phyloP scores from a whole-genome alignment of 192 early-diverging fungal species.

The Podila epigama region DNA sequence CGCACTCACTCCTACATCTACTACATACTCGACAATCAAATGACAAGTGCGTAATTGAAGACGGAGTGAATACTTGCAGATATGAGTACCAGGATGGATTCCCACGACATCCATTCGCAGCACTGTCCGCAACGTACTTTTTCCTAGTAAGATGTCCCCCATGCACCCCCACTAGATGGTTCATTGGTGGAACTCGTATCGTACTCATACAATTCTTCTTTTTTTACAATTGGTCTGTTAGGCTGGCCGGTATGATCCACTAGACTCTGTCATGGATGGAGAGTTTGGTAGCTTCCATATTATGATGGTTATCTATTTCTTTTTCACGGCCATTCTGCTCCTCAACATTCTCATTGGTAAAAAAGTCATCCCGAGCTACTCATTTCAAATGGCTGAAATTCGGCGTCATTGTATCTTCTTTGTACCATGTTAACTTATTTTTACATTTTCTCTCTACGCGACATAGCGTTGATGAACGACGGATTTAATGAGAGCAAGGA shows the following conservation, averaged over 20 bases:
- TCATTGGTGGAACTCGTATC: neutral
- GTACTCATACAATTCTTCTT: neutral
- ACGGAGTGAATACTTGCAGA: neutral
- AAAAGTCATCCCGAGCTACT: neutral
- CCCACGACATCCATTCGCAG: neutral
- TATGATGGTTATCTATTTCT: conserved; percentile 49
- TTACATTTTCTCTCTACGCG: neutral
- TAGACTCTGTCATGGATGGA: neutral
- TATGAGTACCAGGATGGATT: conserved; percentile 1
- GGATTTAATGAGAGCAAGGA: conserved; percentile 39
- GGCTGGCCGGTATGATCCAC: conserved; percentile 40
- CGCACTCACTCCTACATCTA: conserved; percentile 29
- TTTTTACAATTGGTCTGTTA: neutral
- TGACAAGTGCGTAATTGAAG: neutral
- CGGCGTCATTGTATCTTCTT: too few species aligned
- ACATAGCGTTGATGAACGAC: conserved; percentile 45
- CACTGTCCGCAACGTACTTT: conserved; percentile 26
- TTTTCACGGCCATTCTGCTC: conserved; percentile 39
- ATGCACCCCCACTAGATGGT: neutral
- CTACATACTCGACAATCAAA: conserved; percentile 9
- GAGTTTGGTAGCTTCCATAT: conserved; percentile 19
- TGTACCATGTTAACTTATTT: too few species aligned
- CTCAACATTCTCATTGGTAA: conserved; percentile 47
- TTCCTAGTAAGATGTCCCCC: conserved; percentile 18
- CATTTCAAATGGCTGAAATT: too few species aligned